Percentiles rank a stretch among this genome's conserved stretches.
These are phyloP conservation scores for Amanita polypyramis DNA, from an alignment of 768 basidiomycete genomes.

Conservation along the genomic window DNA sequence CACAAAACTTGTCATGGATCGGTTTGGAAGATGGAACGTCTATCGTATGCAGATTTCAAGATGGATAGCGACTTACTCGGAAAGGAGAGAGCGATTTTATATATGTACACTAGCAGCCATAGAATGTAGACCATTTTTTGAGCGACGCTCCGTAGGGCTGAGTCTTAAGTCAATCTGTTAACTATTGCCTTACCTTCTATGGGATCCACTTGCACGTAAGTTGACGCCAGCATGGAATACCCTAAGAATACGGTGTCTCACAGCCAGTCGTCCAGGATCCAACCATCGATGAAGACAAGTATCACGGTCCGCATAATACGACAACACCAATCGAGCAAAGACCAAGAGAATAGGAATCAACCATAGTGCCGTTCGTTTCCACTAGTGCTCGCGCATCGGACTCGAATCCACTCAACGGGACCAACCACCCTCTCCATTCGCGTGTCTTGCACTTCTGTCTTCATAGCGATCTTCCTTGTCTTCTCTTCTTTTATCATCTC, in stretches of 20 bases:
- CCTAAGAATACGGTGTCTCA: slow-evolving; percentile 1
- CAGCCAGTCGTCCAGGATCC: slow-evolving; percentile 12
- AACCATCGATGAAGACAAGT: slow-evolving; percentile 38
- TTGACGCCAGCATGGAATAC: slow-evolving; percentile 4
- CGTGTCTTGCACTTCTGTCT: slow-evolving; percentile 60
- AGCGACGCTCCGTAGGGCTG: not conserved
- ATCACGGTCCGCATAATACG: slow-evolving; percentile 44
- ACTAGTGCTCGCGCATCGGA: slow-evolving; percentile 21
- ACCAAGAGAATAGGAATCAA: slow-evolving; percentile 39
- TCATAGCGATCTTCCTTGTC: slow-evolving; percentile 78
- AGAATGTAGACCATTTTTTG: not conserved
- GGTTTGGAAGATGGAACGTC: slow-evolving; percentile 51
- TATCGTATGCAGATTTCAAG: slow-evolving; percentile 22
- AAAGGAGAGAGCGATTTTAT: not conserved
- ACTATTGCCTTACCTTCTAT: not conserved
- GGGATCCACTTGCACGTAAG: not conserved
- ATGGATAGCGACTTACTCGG: slow-evolving; percentile 8
- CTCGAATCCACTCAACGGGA: slow-evolving; percentile 46
- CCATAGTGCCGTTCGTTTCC: slow-evolving; percentile 28
- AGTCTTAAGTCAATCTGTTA: not conserved
- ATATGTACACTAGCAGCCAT: not conserved
- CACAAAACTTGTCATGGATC: slow-evolving; percentile 55
- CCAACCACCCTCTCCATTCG: slow-evolving; percentile 75
- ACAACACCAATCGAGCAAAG: slow-evolving; percentile 39
- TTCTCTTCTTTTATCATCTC: slow-evolving; percentile 73